Percentiles rank a stretch among this genome's conserved stretches.
Evolutionary conservation across 306 rosid genomes (phyloP).

Genomic region (Erythrophleum fordii): DNA sequence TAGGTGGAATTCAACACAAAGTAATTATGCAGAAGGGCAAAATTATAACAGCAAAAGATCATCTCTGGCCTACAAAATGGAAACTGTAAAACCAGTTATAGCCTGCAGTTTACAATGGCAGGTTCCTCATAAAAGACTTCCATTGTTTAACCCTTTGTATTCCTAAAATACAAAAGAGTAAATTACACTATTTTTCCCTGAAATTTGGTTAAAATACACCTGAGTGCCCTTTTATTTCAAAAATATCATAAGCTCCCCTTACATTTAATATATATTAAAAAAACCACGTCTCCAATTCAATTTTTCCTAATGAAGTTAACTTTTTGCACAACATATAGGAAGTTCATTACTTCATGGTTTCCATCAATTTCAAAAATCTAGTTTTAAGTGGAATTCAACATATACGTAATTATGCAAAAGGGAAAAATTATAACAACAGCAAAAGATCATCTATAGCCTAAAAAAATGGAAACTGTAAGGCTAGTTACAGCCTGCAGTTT

Average conservation of each 20-base stretch:
- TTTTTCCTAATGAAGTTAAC: background rate
- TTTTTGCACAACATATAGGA: too few species aligned
- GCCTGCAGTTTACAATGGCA: background rate
- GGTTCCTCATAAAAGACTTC: background rate
- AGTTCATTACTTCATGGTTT: too few species aligned
- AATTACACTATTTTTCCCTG: background rate
- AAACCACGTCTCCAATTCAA: background rate
- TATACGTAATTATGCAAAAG: constrained; percentile 7
- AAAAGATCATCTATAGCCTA: background rate
- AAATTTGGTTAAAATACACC: too few species aligned
- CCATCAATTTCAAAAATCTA: background rate
- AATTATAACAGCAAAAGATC: background rate
- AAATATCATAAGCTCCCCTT: background rate
- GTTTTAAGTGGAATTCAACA: constrained; percentile 1
- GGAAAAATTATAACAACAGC: background rate
- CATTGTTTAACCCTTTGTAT: background rate
- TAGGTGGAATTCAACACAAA: constrained; percentile 3
- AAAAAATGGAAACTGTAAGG: background rate
- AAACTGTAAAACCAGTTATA: background rate
- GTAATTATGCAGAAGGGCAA: background rate
- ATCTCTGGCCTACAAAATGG: background rate
- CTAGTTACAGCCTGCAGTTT: background rate
- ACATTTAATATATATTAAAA: background rate
- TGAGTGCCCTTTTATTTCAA: background rate
- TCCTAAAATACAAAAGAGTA: background rate